Percentiles rank a stretch among this genome's conserved stretches.
Evolutionary conservation across 352 stramenopile species (phyloP).

Genomic region (Globisporangium parvum): DNA sequence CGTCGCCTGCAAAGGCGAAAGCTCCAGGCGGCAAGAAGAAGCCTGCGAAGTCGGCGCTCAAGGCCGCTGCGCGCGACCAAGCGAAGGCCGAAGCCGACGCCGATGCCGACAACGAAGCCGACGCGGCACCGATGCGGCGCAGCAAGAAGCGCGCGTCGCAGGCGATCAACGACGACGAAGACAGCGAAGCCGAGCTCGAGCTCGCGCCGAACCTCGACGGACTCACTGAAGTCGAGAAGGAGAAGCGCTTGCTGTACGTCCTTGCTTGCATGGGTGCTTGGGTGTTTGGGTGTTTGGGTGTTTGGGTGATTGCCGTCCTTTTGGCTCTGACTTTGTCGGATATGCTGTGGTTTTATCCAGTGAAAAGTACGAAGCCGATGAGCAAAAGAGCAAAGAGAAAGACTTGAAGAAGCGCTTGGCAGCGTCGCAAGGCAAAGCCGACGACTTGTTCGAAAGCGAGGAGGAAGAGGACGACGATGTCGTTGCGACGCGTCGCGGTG

Average conservation of each 20-base stretch:
- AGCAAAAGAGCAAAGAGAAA: conserved; percentile 78
- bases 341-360: conserved; percentile 13
- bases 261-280: not conserved
- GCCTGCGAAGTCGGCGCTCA: conserved; percentile 14
- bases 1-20: conserved; percentile 30
- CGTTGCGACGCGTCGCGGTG: conserved; percentile 41
- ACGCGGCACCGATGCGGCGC: conserved; percentile 24
- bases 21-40: conserved; percentile 13
- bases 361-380: conserved; percentile 82
- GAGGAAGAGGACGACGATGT: conserved; percentile 43
- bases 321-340: not conserved
- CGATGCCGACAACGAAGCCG: conserved; percentile 57
- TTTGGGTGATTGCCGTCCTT: not conserved
- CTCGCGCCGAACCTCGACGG: conserved; percentile 33
- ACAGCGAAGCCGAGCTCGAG: conserved; percentile 50
- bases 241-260: conserved; percentile 70
- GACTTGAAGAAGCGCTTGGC: conserved; percentile 78
- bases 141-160: conserved; percentile 30
- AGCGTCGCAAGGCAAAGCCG: conserved; percentile 39
- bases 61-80: conserved; percentile 31
- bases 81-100: conserved; percentile 38
- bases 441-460: conserved; percentile 25
- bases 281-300: not conserved
- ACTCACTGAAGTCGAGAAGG: conserved; percentile 84
- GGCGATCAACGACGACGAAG: conserved; percentile 42